Percentiles rank a stretch among this genome's conserved stretches.
Conservation (phyloP, 163 green algal species). For the Prototheca wickerhamii region DNA sequence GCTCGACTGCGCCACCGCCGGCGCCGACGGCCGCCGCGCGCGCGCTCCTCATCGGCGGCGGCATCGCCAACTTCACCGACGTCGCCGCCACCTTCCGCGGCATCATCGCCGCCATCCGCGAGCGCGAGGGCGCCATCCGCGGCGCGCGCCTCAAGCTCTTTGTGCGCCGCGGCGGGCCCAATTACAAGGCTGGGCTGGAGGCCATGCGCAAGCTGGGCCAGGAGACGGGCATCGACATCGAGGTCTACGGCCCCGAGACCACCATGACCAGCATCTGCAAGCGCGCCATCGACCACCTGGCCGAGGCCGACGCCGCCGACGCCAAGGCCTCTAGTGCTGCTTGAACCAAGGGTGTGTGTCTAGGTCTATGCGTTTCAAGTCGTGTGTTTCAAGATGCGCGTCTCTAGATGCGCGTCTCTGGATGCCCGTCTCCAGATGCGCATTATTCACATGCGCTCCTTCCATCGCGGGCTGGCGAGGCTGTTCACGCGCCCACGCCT, state of each 20-base stretch:
- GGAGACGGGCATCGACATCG: conserved; percentile 56
- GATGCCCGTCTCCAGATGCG: too few species aligned
- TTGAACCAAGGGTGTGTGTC: too few species aligned
- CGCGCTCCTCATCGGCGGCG: conserved; percentile 83
- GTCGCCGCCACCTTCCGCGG: conserved; percentile 88
- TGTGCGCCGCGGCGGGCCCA: conserved; percentile 79
- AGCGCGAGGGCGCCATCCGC: conserved; percentile 43
- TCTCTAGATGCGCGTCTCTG: background rate
- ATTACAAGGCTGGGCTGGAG: conserved; percentile 76
- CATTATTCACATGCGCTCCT: too few species aligned
- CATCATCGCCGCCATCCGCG: conserved; percentile 68
- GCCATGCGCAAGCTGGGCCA: conserved; percentile 65
- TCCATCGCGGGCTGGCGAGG: too few species aligned
- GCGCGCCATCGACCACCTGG: conserved; percentile 69
- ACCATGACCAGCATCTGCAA: conserved; percentile 89
- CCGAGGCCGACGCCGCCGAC: background rate
- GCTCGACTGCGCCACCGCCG: conserved; percentile 64
- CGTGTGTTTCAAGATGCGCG: background rate
- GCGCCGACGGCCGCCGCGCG: conserved; percentile 52
- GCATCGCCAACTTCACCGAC: conserved; percentile 96
- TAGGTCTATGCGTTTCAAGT: background rate
- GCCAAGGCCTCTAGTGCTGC: too few species aligned
- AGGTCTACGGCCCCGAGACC: conserved; percentile 69
- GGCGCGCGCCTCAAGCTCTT: conserved; percentile 74
- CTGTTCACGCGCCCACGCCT: too few species aligned